Conservation (phyloP, 2,329 filamentous ascomycete species). For the Apiospora arundinis region DNA sequence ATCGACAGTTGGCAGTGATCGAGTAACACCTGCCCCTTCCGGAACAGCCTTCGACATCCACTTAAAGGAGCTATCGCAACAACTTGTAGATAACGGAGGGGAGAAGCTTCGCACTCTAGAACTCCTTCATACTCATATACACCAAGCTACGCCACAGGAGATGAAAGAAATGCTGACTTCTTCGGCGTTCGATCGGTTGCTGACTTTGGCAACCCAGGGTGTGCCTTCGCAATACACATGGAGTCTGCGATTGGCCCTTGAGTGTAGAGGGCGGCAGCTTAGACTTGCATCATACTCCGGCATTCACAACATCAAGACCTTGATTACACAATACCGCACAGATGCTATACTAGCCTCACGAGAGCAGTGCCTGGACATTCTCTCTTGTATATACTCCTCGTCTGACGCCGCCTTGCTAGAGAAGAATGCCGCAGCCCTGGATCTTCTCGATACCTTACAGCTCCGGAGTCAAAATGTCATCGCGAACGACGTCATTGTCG, state of each 20-base stretch:
- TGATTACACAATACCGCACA: constrained; percentile 24
- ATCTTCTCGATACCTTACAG: constrained; percentile 52
- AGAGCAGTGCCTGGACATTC: constrained; percentile 44
- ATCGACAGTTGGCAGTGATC: neutral
- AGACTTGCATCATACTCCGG: constrained; percentile 26
- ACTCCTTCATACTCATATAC: constrained; percentile 34
- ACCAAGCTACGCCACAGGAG: constrained; percentile 26
- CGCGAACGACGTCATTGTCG: constrained; percentile 54
- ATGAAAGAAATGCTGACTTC: neutral
- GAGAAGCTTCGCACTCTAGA: constrained; percentile 36
- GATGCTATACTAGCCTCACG: constrained; percentile 44
- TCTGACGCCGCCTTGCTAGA: constrained; percentile 28
- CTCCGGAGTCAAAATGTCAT: constrained; percentile 52
- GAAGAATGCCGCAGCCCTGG: constrained; percentile 48
- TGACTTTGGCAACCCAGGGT: constrained; percentile 34
- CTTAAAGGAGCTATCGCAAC: neutral
- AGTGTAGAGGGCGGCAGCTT: constrained; percentile 31
- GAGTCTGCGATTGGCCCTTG: constrained; percentile 41
- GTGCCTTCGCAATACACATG: constrained; percentile 42
- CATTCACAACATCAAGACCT: constrained; percentile 33
- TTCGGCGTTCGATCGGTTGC: constrained; percentile 33
- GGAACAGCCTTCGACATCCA: neutral
- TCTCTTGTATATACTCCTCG: constrained; percentile 45
- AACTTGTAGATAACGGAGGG: constrained; percentile 27
- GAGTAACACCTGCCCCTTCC: neutral